phyloP scores from a whole-genome alignment of 2,329 filamentous ascomycete species.

The Alternaria metachromatica region DNA sequence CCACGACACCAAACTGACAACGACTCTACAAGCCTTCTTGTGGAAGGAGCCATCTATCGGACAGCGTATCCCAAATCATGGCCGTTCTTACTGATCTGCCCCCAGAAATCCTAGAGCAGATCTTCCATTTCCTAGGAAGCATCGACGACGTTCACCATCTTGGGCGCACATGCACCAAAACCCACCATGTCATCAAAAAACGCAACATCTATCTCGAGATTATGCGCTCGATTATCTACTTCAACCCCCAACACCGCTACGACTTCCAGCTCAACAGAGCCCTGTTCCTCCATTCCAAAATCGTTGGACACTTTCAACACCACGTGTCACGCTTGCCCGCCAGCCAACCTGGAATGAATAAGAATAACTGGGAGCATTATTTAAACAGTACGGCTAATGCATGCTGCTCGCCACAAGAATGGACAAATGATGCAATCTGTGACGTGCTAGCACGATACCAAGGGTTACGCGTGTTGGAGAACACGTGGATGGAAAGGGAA shows the following conservation, averaged over 20 bases:
- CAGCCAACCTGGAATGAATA: not conserved
- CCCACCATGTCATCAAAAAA: conserved; percentile 15
- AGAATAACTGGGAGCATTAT: conserved; percentile 12
- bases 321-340: conserved; percentile 2
- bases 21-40: not conserved
- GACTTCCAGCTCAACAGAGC: conserved; percentile 31
- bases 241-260: conserved; percentile 24
- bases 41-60: not conserved
- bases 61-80: conserved; percentile 5
- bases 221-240: conserved; percentile 32
- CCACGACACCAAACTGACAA: not conserved
- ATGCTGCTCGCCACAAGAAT: conserved; percentile 4
- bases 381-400: not conserved
- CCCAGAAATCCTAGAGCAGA: conserved; percentile 23
- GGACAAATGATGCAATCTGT: conserved; percentile 21
- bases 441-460: conserved; percentile 36
- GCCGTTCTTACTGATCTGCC: conserved; percentile 21
- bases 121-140: conserved; percentile 26
- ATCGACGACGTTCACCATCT: conserved; percentile 39
- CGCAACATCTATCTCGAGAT: conserved; percentile 24
- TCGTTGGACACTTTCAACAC: conserved; percentile 24
- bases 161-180: conserved; percentile 21
- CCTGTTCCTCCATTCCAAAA: conserved; percentile 21
- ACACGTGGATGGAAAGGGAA: conserved; percentile 28
- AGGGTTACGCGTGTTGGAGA: conserved; percentile 28